Conservation (phyloP, 2,329 filamentous ascomycete species). For the Alternaria brassicae region DNA sequence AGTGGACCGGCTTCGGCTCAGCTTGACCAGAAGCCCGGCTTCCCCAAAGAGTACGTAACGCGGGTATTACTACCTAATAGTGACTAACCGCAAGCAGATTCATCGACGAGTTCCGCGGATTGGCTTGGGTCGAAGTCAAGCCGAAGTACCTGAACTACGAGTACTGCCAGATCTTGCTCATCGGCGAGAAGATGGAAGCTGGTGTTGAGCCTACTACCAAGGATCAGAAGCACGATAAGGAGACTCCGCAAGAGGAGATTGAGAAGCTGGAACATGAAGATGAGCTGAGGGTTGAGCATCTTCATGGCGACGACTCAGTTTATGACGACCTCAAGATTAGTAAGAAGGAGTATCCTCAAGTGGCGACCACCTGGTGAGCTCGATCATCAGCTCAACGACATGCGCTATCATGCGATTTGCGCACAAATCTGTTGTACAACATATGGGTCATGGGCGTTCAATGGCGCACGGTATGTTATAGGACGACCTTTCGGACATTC, state of each 20-base stretch:
- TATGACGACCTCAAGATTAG: conserved; percentile 67
- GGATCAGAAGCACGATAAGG: conserved; percentile 63
- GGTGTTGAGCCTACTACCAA: conserved; percentile 65
- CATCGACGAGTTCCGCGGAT: conserved; percentile 72
- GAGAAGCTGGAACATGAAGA: conserved; percentile 80
- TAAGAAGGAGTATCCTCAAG: conserved; percentile 64
- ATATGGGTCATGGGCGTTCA: neutral
- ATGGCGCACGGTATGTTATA: neutral
- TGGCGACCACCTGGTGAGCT: conserved; percentile 45
- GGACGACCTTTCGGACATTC: accelerated
- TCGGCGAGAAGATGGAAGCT: conserved; percentile 71
- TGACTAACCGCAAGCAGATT: conserved; percentile 57
- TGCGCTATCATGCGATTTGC: neutral
- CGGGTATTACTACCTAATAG: neutral
- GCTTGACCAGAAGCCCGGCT: conserved; percentile 71
- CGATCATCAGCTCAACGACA: neutral
- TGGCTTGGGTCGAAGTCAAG: conserved; percentile 76
- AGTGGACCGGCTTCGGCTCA: conserved; percentile 69
- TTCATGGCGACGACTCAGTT: conserved; percentile 66
- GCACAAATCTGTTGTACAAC: neutral
- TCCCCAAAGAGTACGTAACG: conserved; percentile 68
- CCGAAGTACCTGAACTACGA: conserved; percentile 77
- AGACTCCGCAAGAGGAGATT: conserved; percentile 72
- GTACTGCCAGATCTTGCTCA: conserved; percentile 78
- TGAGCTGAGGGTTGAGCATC: conserved; percentile 67